Base-by-base conservation (phyloP, 2,329 filamentous ascomycete species). In the Pseudopithomyces chartarum region DNA sequence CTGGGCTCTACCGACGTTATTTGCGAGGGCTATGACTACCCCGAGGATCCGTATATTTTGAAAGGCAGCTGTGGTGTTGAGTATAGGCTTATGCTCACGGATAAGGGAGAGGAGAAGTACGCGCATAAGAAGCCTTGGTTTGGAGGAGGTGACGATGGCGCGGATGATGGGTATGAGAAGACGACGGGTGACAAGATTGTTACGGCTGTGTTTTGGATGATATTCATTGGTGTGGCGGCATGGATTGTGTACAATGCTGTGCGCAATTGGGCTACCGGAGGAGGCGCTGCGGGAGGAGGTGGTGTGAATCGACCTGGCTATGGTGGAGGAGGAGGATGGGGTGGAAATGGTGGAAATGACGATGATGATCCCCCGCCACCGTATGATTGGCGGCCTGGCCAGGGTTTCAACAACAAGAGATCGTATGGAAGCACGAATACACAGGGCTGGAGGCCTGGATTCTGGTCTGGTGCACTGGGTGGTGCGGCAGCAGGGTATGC, bases 11-110 rank as follows among this genome's bases (percentile, higher is more conserved):
- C 94, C 11, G 93, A 98, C 60, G 94, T 98, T 54, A 81, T 92
- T 11, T 99, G 95, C 76, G 94, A 99, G 72, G 94, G 95, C 11
- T 98, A 97, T 78, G 80, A 85, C 56, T 82, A 80, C 13, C 78
- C 88, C 0, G 86, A 94, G 45, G 95, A 98, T 73, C 86, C 87
- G 0, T 96, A 92, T 74, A 85, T 98, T n/a, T 79, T 98, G 52
- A 92, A 90, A 69, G 95, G 95, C 20, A 95, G 90, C 74, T 98
- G 94, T 76, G 95, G 90, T 13, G 93, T 97, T 22, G 91, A 97
- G 77, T 98, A 98, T 76, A 83, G 89, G 13, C 77, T 98, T 6
- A 75, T 90, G 0, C 80, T 98, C 51, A 98, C 93, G 1, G 86
- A 89, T 11, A 81, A 83, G 59, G 95, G 95, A 2, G 87, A 93